Evolutionary conservation across 2,329 filamentous ascomycete species (phyloP).

Genomic region (Raffaelea ambrosiae): DNA sequence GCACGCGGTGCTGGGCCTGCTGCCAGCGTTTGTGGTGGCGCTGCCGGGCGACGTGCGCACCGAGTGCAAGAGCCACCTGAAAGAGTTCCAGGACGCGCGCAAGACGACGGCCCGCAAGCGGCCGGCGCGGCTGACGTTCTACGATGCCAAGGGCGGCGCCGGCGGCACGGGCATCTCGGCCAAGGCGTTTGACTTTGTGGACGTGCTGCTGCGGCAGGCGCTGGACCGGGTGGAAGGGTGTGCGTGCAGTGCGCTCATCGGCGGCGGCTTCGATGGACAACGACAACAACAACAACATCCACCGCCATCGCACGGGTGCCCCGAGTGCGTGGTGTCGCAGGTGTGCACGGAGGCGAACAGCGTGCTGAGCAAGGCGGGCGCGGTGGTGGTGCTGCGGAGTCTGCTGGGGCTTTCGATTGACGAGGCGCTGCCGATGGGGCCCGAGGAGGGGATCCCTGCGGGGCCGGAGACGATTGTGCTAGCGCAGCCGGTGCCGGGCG

Average conservation of each 20-base stretch:
- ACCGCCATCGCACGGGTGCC: conserved; percentile 61
- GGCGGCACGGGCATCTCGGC: conserved; percentile 78
- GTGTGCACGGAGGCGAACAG: conserved; percentile 78
- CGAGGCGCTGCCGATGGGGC: conserved; percentile 77
- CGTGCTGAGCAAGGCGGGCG: conserved; percentile 89
- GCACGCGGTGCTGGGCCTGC: conserved; percentile 76
- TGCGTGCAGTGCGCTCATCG: conserved; percentile 47
- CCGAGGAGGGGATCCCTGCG: conserved; percentile 58
- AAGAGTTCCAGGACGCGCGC: conserved; percentile 63
- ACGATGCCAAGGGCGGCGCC: conserved; percentile 85
- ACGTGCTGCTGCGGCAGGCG: conserved; percentile 67
- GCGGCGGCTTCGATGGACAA: conserved; percentile 65
- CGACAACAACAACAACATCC: conserved; percentile 81
- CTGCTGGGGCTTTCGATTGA: conserved; percentile 72
- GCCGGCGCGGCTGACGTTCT: conserved; percentile 84
- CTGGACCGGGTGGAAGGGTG: conserved; percentile 69
- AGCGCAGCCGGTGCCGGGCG: conserved; percentile 54
- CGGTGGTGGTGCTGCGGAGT: conserved; percentile 69
- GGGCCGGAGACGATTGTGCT: conserved; percentile 77
- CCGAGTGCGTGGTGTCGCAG: conserved; percentile 84
- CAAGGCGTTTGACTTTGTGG: conserved; percentile 90
- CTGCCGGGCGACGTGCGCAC: conserved; percentile 88
- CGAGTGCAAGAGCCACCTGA: conserved; percentile 82
- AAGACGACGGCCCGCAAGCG: conserved; percentile 64
- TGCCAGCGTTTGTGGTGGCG: conserved; percentile 85